Conservation (phyloP, 2,329 filamentous ascomycete species). For the Beauveria sp. region DNA sequence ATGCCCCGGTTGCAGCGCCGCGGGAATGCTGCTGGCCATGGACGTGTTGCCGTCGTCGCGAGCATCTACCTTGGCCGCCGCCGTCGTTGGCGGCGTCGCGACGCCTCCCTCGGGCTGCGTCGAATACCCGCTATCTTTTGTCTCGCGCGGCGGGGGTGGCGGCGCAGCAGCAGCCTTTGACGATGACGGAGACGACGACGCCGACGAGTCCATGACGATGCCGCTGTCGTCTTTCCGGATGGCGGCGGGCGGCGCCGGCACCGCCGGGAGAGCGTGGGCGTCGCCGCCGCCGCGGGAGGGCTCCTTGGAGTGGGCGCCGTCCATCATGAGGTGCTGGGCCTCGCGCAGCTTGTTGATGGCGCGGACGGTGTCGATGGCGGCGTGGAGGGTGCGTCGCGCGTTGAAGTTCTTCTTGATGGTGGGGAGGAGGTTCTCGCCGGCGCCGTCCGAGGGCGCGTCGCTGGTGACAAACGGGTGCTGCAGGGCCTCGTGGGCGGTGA, state of each 20-base stretch:
- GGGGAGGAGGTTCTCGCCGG: conserved; percentile 55
- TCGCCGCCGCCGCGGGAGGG: conserved; percentile 30
- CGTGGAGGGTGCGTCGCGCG: conserved; percentile 58
- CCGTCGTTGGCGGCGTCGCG: neutral
- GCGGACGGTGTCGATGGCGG: conserved; percentile 62
- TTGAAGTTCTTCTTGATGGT: conserved; percentile 71
- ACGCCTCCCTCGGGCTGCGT: conserved; percentile 27
- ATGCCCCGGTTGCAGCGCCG: conserved; percentile 47
- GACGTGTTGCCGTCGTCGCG: conserved; percentile 32
- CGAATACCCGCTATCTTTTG: conserved; percentile 43
- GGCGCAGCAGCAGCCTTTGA: neutral
- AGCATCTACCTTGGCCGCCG: neutral
- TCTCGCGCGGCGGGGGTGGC: conserved; percentile 8
- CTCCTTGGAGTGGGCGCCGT: conserved; percentile 48
- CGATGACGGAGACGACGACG: too few species aligned
- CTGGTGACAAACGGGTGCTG: conserved; percentile 58
- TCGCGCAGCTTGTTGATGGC: conserved; percentile 65
- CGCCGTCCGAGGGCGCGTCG: conserved; percentile 37
- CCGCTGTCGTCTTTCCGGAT: conserved; percentile 38
- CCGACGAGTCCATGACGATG: conserved; percentile 25
- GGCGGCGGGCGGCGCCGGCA: conserved; percentile 15
- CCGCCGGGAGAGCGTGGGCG: conserved; percentile 1
- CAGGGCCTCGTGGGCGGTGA: conserved; percentile 79
- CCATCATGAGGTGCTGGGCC: conserved; percentile 54
- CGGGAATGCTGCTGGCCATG: conserved; percentile 41